These are phyloP conservation scores for Multifurca ochricompacta DNA, from an alignment of 768 basidiomycete genomes.

Conservation along the genomic window DNA sequence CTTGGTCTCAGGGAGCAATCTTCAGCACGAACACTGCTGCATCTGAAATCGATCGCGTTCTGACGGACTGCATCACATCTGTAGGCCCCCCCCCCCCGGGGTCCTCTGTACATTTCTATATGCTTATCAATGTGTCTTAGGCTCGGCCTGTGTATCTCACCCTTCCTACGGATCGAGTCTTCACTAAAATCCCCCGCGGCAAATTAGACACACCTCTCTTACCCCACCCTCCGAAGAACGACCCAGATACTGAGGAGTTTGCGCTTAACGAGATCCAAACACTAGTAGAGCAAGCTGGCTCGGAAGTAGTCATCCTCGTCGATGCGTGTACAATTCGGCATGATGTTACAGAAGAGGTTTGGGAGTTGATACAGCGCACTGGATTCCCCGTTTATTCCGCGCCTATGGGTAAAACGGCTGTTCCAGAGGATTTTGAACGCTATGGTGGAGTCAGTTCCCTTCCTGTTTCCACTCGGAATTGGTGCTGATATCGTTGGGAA, in stretches of 20 bases:
- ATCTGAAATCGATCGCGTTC: slow-evolving; percentile 67
- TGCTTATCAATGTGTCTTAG: slow-evolving; percentile 27
- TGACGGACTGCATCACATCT: slow-evolving; percentile 46
- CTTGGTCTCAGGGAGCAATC: slow-evolving; percentile 57
- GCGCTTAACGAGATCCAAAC: slow-evolving; percentile 68
- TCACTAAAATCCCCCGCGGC: slow-evolving; percentile 55
- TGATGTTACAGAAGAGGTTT: slow-evolving; percentile 52
- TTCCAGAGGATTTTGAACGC: slow-evolving; percentile 62
- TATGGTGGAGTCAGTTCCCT: slow-evolving; percentile 68
- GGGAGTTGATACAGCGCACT: slow-evolving; percentile 55
- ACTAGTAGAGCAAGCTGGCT: slow-evolving; percentile 50
- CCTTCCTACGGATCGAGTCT: slow-evolving; percentile 77
- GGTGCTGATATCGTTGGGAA: background rate
- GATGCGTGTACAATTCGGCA: slow-evolving; percentile 79
- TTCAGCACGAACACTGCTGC: slow-evolving; percentile 47
- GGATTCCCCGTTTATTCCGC: slow-evolving; percentile 67
- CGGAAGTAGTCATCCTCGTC: slow-evolving; percentile 65
- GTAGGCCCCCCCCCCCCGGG: background rate
- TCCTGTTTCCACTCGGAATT: background rate
- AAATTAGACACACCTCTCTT: slow-evolving; percentile 54
- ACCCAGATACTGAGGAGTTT: slow-evolving; percentile 51
- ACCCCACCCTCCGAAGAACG: slow-evolving; percentile 42
- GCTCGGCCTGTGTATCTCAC: slow-evolving; percentile 84
- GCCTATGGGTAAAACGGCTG: slow-evolving; percentile 74
- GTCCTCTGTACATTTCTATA: background rate